Base-by-base conservation (phyloP, 2,329 filamentous ascomycete species). In the Thielaviopsis cerberus region DNA sequence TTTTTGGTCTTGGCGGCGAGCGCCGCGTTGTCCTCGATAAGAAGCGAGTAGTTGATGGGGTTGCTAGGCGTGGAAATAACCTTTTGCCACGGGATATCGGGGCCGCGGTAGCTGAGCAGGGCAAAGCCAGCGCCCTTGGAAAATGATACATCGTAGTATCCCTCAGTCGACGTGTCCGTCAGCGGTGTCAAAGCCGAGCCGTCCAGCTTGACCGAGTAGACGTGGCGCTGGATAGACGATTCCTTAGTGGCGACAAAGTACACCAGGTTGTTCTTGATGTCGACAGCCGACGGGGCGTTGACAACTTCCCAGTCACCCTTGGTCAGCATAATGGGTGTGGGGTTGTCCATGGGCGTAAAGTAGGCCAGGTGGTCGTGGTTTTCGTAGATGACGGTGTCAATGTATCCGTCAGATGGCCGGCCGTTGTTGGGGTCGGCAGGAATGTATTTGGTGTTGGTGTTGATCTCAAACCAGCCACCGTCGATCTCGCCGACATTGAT, bases 391-490 rank as follows among this genome's bases (percentile, higher is more conserved):
- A 97, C 74, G 0, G 86, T 89, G 69, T 98, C 92, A 62, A 98
- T 83, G 66, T 98, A 98, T 23, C 92, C 92, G 69, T 96, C 89
- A 4, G 91, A 71, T 1, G 79, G 75, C 23, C 90, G 82, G 15
- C 86, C 87, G 62, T 86, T 88, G 11, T 72, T 69, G 23, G 85
- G 78, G 67, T 96, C 88, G 3, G 88, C 86, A 1, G 92, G 92
- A 59, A 98, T 83, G 66, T 85, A 97, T 15, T 75, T 82, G 3
- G 90, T 95, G 50, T 84, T 80, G 65, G 95, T 85, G 0, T 88
- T 88, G 50, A 95, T 88, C 71, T 98, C 92, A 65, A 96, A 91
- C 92, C 92, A 98, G 34, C 92, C 94, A 23, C 90, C 90, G 68
- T 98, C 92, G n/a, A 96, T 75, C 59, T 84, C 77, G 63, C 82